Conservation (phyloP, 1,284 basidiomycete species). For the Rhizoctonia solani region DNA sequence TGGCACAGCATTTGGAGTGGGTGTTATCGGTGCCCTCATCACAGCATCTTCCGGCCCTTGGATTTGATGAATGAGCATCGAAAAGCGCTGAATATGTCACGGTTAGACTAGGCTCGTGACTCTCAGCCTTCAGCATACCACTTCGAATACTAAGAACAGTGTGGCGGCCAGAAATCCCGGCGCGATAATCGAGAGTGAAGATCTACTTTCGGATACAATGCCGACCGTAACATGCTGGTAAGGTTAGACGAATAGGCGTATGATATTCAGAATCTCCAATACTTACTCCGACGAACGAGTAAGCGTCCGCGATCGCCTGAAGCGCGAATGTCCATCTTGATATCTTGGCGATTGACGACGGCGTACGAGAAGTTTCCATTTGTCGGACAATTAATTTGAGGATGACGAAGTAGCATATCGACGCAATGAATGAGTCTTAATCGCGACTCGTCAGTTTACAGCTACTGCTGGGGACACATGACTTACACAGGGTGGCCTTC, state of each 20-base stretch:
- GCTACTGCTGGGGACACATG: neutral
- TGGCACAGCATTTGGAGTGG: slow-evolving; percentile 35
- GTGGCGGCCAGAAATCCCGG: slow-evolving; percentile 79
- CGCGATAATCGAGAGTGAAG: slow-evolving; percentile 75
- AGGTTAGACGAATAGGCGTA: slow-evolving; percentile 6
- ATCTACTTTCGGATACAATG: slow-evolving; percentile 75
- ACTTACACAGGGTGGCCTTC: slow-evolving; percentile 79
- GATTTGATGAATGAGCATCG: slow-evolving; percentile 75
- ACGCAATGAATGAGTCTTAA: slow-evolving; percentile 74
- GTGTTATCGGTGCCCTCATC: slow-evolving; percentile 40
- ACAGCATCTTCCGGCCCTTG: slow-evolving; percentile 74
- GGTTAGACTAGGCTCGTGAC: neutral
- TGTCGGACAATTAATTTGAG: slow-evolving; percentile 73
- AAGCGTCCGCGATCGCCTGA: slow-evolving; percentile 76
- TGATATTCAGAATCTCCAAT: neutral
- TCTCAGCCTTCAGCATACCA: slow-evolving; percentile 52
- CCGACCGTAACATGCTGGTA: slow-evolving; percentile 76
- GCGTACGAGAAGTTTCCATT: slow-evolving; percentile 73
- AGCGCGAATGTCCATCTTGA: slow-evolving; percentile 80
- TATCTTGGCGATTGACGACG: slow-evolving; percentile 73
- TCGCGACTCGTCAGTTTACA: neutral
- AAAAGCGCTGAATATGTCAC: slow-evolving; percentile 68
- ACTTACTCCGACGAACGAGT: slow-evolving; percentile 73
- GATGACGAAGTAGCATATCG: slow-evolving; percentile 67
- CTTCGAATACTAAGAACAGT: slow-evolving; percentile 67